phyloP scores from a whole-genome alignment of 805 yeast genomes.

The Lipomyces sp. region DNA sequence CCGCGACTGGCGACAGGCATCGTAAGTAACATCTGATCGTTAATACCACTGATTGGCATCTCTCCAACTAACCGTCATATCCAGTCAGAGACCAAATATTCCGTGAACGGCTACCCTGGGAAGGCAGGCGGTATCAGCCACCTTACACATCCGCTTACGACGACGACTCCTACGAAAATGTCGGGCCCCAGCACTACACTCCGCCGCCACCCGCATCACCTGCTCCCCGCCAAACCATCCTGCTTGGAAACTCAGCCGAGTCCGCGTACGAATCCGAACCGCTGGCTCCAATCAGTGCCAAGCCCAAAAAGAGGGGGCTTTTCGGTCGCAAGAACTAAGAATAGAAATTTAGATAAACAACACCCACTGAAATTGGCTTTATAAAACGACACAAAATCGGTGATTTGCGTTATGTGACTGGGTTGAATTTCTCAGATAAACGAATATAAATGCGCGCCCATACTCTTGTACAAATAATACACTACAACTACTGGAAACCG shows the following conservation, averaged over 20 bases:
- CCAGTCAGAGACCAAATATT: constrained; percentile 44
- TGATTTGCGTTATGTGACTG: too few species aligned
- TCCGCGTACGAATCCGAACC: constrained; percentile 45
- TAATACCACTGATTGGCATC: neutral
- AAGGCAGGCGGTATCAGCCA: constrained; percentile 39
- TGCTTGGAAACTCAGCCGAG: constrained; percentile 42
- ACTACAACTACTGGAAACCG: neutral
- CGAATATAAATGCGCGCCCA: too few species aligned
- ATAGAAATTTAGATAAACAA: neutral
- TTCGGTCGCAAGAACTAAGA: constrained; percentile 66
- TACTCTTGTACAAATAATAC: neutral
- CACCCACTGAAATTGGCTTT: neutral
- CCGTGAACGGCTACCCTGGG: constrained; percentile 46
- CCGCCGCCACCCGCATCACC: neutral
- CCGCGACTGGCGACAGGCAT: constrained; percentile 81
- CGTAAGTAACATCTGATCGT: constrained; percentile 21
- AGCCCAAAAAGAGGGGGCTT: constrained; percentile 78
- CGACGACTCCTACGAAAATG: constrained; percentile 42
- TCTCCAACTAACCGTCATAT: neutral
- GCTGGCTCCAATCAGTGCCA: constrained; percentile 47
- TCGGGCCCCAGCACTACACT: neutral
- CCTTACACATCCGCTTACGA: constrained; percentile 48
- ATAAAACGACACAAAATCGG: neutral
- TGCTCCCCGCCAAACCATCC: constrained; percentile 38
- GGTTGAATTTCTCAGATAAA: too few species aligned